Evolutionary conservation across 176 grass and related monocot species (phyloP).

Genomic region (Triticum monococcum): DNA sequence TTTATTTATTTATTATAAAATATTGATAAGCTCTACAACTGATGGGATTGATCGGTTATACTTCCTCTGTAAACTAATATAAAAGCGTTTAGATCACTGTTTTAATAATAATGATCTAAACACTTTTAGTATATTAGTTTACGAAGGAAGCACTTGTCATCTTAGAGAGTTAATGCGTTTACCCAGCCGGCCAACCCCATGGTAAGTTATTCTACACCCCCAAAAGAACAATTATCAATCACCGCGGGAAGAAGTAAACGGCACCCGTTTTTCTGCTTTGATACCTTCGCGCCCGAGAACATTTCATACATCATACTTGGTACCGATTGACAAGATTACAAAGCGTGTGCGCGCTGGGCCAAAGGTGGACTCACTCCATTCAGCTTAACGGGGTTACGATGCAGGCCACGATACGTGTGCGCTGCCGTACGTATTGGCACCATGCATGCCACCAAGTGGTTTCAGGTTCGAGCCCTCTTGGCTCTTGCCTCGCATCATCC

Average conservation of each 20-base stretch:
- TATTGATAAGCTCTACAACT: too few species aligned
- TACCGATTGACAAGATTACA: neutral
- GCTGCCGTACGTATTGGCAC: neutral
- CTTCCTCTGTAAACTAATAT: too few species aligned
- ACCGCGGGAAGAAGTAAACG: constrained; percentile 1
- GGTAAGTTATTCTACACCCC: neutral
- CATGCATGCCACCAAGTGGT: neutral
- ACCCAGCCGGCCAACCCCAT: neutral
- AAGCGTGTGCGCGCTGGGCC: neutral
- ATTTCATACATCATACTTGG: neutral
- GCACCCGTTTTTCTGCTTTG: neutral
- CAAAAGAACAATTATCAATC: neutral
- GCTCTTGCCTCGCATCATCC: neutral
- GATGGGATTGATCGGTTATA: too few species aligned
- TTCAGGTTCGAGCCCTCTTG: neutral
- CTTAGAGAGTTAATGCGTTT: neutral
- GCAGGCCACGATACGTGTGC: too few species aligned
- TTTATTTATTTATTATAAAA: neutral
- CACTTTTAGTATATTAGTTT: too few species aligned
- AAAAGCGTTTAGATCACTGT: too few species aligned
- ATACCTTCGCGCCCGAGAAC: neutral
- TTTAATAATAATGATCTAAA: too few species aligned
- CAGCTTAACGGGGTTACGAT: too few species aligned
- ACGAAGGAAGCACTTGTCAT: neutral
- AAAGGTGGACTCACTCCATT: neutral